These are phyloP conservation scores for Calvatia gigantea DNA, from an alignment of 768 basidiomycete genomes.

Conservation along the genomic window DNA sequence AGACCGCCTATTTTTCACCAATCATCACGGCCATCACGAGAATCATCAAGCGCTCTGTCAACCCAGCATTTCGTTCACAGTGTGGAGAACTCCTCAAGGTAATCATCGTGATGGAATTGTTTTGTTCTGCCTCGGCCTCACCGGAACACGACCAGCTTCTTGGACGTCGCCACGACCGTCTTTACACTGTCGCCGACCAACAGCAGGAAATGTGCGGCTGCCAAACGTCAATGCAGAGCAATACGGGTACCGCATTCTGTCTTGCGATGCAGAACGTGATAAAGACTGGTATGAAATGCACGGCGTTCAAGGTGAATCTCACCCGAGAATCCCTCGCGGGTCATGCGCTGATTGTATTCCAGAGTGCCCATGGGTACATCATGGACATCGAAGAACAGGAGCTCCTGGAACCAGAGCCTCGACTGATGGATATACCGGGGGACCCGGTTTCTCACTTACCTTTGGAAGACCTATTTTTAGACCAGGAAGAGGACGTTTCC, in stretches of 20 bases:
- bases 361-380: constrained; percentile 12
- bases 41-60: constrained; percentile 51
- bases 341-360: constrained; percentile 9
- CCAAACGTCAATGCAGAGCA: not conserved
- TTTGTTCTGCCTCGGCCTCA: not conserved
- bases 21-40: constrained; percentile 47
- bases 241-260: constrained; percentile 31
- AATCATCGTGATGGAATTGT: not conserved
- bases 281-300: constrained; percentile 34
- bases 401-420: constrained; percentile 1
- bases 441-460: not conserved
- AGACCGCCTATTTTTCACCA: constrained; percentile 43
- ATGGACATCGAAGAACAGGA: constrained; percentile 8
- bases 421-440: not conserved
- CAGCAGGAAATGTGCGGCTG: not conserved
- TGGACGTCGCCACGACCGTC: constrained; percentile 17
- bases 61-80: constrained; percentile 40
- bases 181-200: not conserved
- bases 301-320: constrained; percentile 42
- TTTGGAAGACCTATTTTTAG: not conserved
- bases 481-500: not conserved
- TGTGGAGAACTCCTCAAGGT: constrained; percentile 50
- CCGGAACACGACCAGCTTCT: not conserved
- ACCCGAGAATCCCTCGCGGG: not conserved
- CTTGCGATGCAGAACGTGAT: constrained; percentile 43